Evolutionary conservation across 2,329 filamentous ascomycete genomes (phyloP).

Genomic region (Fusarium armeniacum): DNA sequence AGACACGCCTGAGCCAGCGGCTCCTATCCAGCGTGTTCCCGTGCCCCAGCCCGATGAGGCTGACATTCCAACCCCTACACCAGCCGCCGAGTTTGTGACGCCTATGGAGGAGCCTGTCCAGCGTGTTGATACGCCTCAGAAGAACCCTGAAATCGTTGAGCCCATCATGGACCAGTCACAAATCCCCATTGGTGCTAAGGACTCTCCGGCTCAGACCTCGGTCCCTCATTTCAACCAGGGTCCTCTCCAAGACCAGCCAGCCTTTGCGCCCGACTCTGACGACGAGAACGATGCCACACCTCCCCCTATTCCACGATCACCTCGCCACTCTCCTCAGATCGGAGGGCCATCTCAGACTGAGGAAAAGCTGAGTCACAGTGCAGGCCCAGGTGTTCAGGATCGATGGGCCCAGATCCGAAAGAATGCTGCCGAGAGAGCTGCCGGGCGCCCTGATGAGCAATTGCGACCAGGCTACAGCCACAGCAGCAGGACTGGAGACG

Average conservation of each 20-base stretch:
- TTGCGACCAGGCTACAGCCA: constrained; percentile 69
- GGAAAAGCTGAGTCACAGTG: constrained; percentile 54
- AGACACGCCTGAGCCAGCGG: constrained; percentile 48
- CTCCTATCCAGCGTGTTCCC: constrained; percentile 30
- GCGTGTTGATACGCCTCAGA: constrained; percentile 44
- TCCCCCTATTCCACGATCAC: constrained; percentile 65
- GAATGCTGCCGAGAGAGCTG: constrained; percentile 88
- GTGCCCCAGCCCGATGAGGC: constrained; percentile 19
- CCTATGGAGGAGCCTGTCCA: constrained; percentile 45
- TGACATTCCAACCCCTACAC: constrained; percentile 39
- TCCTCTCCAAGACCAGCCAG: constrained; percentile 86
- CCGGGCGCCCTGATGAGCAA: constrained; percentile 75
- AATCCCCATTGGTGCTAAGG: constrained; percentile 31
- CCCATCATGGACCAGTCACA: constrained; percentile 44
- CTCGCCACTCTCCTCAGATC: constrained; percentile 47
- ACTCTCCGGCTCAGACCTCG: constrained; percentile 50
- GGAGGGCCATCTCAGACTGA: constrained; percentile 49
- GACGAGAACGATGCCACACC: constrained; percentile 65
- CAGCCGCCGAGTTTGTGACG: constrained; percentile 40
- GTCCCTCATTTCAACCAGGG: constrained; percentile 85
- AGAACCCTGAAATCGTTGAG: constrained; percentile 39
- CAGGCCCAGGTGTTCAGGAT: constrained; percentile 67
- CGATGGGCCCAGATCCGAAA: constrained; percentile 97
- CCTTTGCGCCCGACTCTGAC: constrained; percentile 77
- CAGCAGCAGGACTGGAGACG: constrained; percentile 70